These are phyloP conservation scores for Toxoplasma gondii DNA, from an alignment of 169 alveolate species.

Conservation along the genomic window DNA sequence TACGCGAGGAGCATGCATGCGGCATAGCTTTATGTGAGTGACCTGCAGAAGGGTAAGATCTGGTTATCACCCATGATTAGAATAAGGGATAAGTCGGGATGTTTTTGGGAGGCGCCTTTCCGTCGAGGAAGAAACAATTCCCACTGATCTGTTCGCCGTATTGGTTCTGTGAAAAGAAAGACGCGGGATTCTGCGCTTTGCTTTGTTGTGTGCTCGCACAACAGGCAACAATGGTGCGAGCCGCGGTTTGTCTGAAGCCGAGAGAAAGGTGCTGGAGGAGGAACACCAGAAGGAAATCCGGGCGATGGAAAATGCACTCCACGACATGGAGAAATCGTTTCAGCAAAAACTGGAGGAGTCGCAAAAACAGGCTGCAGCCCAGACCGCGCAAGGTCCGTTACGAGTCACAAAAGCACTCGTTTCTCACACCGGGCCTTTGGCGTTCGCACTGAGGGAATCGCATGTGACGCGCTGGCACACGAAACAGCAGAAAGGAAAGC, in stretches of 20 bases:
- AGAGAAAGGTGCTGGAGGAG: conserved; percentile 50
- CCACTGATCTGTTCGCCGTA: no score
- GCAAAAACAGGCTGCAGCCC: neutral
- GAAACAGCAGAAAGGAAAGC: neutral
- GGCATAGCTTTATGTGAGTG: neutral
- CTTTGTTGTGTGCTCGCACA: no score
- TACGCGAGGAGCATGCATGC: no score
- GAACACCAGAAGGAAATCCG: conserved; percentile 69
- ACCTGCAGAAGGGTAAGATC: no score
- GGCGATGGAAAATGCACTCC: conserved; percentile 68
- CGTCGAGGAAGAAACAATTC: no score
- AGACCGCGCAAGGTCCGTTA: neutral
- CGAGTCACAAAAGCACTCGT: neutral
- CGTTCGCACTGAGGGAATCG: neutral
- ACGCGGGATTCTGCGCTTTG: no score
- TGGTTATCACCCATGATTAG: no score
- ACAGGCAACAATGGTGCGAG: neutral
- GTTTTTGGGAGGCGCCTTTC: no score
- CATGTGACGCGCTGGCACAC: no score
- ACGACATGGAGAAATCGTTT: conserved; percentile 49
- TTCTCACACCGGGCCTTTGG: neutral
- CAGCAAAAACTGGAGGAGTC: conserved; percentile 54
- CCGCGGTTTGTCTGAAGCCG: conserved; percentile 13
- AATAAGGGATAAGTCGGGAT: no score
- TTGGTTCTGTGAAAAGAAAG: no score